Evolutionary conservation across 345 rosid genomes (phyloP).

Genomic region (Diplotaxis tenuifolia): DNA sequence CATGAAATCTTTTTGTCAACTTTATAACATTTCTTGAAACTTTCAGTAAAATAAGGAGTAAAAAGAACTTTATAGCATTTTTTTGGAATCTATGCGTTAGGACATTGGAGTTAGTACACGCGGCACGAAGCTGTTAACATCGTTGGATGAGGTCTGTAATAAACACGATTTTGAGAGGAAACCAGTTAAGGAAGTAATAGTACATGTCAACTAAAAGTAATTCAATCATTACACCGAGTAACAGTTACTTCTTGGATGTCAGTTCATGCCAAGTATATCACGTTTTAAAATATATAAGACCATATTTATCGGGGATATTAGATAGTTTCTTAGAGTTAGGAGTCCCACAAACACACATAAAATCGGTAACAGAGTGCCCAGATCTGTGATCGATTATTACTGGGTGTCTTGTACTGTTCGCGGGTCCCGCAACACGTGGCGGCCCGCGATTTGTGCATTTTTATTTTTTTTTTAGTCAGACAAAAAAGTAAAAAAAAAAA

Average conservation of each 20-base stretch:
- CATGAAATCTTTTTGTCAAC: not conserved
- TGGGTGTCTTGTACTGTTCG: too few species aligned
- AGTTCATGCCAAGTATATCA: not conserved
- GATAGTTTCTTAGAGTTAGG: too few species aligned
- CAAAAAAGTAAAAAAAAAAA: too few species aligned
- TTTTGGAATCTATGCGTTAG: not conserved
- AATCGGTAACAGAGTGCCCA: too few species aligned
- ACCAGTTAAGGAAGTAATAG: not conserved
- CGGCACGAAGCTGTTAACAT: slow-evolving; percentile 2
- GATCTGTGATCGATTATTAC: too few species aligned
- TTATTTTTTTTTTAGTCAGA: too few species aligned
- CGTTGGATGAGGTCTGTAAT: not conserved
- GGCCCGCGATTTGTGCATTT: too few species aligned
- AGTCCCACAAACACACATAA: too few species aligned
- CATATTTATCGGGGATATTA: too few species aligned
- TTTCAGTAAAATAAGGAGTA: too few species aligned
- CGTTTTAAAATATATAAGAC: not conserved
- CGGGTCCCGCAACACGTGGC: too few species aligned
- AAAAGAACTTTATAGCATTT: too few species aligned
- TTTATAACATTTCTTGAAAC: not conserved
- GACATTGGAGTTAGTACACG: slow-evolving; percentile 1
- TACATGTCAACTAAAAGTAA: not conserved
- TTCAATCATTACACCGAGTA: slow-evolving; percentile 11
- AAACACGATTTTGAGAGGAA: not conserved
- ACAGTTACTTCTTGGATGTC: not conserved